phyloP scores from a whole-genome alignment of 768 basidiomycete species.

The Amyloporia xantha region DNA sequence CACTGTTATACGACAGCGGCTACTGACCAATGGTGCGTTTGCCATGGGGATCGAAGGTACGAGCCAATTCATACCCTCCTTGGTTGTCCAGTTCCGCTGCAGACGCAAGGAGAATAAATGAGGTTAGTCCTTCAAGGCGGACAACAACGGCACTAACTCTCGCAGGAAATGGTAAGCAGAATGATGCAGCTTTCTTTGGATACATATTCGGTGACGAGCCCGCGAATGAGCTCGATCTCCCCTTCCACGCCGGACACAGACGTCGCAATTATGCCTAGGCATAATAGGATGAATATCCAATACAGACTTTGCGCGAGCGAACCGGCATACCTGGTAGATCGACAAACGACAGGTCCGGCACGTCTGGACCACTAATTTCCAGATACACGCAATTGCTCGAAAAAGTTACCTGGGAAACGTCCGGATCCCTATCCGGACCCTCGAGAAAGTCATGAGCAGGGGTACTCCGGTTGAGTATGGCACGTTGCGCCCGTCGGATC shows the following conservation, averaged over 20 bases:
- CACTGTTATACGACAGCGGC: not conserved
- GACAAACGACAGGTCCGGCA: conserved; percentile 27
- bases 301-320: not conserved
- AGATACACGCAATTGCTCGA: conserved; percentile 25
- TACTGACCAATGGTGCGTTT: conserved; percentile 67
- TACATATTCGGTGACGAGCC: conserved; percentile 53
- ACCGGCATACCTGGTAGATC: conserved; percentile 25
- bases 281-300: conserved; percentile 25
- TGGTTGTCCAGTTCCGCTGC: conserved; percentile 77
- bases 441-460: conserved; percentile 32
- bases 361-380: conserved; percentile 22
- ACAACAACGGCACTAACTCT: conserved; percentile 38
- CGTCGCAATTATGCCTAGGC: conserved; percentile 50
- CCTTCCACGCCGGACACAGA: conserved; percentile 31
- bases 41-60: conserved; percentile 50
- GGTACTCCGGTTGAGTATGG: conserved; percentile 53
- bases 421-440: conserved; percentile 8
- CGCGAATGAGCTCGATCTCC: conserved; percentile 57
- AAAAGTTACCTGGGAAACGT: conserved; percentile 17
- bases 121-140: not conserved
- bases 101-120: not conserved
- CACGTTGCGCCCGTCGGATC: conserved; percentile 57
- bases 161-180: conserved; percentile 53
- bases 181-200: conserved; percentile 49
- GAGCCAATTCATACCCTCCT: conserved; percentile 58